phyloP scores from a whole-genome alignment of 768 basidiomycete species.

The Hypholoma fasciculare region DNA sequence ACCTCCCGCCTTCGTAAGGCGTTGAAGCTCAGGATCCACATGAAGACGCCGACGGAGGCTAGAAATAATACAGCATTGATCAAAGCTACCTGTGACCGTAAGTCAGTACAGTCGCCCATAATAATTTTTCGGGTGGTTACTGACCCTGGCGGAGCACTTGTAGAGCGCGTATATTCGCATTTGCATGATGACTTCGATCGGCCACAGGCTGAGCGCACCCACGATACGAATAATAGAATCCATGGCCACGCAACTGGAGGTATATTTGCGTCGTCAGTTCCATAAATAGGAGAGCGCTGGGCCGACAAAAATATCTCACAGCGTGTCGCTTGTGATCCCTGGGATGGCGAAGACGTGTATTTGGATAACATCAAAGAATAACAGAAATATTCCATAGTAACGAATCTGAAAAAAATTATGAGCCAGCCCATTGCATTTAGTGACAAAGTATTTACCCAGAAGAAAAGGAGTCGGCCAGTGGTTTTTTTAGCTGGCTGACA shows the following conservation, averaged over 20 bases:
- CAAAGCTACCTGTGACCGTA: conserved; percentile 29
- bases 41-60: conserved; percentile 36
- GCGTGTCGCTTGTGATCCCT: conserved; percentile 33
- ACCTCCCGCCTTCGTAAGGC: conserved; percentile 29
- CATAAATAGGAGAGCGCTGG: not conserved
- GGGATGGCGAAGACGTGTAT: conserved; percentile 43
- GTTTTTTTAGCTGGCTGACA: conserved; percentile 30
- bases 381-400: conserved; percentile 42
- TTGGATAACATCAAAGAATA: conserved; percentile 43
- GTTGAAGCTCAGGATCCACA: conserved; percentile 38
- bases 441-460: conserved; percentile 31
- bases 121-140: not conserved
- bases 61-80: conserved; percentile 38
- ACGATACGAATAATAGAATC: conserved; percentile 41
- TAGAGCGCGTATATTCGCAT: conserved; percentile 44
- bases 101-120: not conserved
- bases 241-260: conserved; percentile 40
- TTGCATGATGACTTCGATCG: conserved; percentile 52
- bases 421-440: not conserved
- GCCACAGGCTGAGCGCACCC: conserved; percentile 45
- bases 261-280: not conserved
- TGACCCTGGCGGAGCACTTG: conserved; percentile 32
- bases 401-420: conserved; percentile 40
- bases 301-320: conserved; percentile 27
- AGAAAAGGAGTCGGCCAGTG: conserved; percentile 36